Evolutionary conservation across 1,284 basidiomycete genomes (phyloP).

Genomic region (Irpex sp.): DNA sequence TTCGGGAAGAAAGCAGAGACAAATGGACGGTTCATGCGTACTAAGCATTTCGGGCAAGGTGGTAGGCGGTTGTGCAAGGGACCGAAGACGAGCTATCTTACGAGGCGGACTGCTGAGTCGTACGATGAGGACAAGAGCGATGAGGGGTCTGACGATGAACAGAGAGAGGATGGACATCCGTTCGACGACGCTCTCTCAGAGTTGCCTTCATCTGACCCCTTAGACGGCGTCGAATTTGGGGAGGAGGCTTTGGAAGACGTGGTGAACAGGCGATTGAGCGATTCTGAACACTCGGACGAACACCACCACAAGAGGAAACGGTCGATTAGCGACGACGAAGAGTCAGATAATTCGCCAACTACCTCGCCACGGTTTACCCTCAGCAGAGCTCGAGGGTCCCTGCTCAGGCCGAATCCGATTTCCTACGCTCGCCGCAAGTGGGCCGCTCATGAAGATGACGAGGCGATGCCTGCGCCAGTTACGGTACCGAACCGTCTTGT

Average conservation of each 20-base stretch:
- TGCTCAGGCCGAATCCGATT: conserved; percentile 29
- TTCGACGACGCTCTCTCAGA: background rate
- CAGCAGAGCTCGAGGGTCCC: conserved; percentile 17
- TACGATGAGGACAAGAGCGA: background rate
- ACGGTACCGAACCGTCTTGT: background rate
- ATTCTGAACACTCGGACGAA: conserved; percentile 2
- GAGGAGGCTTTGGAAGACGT: conserved; percentile 14
- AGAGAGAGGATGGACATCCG: conserved; percentile 7
- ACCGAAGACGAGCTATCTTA: conserved; percentile 1
- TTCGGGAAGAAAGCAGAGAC: conserved; percentile 48
- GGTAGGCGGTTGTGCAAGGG: conserved; percentile 11
- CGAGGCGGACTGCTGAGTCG: conserved; percentile 2
- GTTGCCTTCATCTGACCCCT: conserved; percentile 1
- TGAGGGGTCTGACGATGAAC: conserved; percentile 18
- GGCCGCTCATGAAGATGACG: conserved; percentile 22
- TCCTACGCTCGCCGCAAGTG: conserved; percentile 34
- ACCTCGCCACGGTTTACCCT: conserved; percentile 14
- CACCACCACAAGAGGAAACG: conserved; percentile 6
- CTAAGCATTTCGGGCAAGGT: conserved; percentile 28
- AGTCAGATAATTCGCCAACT: conserved; percentile 13
- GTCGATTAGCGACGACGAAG: conserved; percentile 16
- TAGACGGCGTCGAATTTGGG: conserved; percentile 7
- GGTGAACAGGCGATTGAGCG: conserved; percentile 7
- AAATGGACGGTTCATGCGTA: conserved; percentile 45
- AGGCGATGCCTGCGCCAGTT: background rate